phyloP scores from a whole-genome alignment of 169 alveolate species.

The Plasmodium sp. region DNA sequence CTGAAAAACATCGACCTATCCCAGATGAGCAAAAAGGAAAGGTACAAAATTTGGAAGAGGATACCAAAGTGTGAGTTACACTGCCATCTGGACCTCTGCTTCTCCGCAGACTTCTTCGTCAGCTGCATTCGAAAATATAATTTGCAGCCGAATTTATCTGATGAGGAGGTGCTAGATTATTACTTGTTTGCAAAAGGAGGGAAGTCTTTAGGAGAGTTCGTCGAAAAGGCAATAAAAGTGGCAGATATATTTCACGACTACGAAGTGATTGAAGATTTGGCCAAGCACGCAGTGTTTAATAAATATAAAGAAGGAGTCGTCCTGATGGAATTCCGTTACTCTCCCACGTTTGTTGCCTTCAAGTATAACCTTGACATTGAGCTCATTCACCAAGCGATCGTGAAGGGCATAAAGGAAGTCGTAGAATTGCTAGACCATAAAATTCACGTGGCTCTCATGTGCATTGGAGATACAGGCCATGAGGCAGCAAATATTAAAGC shows the following conservation, averaged over 20 bases:
- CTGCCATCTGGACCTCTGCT: constrained; percentile 73
- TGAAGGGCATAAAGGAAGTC: constrained; percentile 73
- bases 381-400: constrained; percentile 43
- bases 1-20: constrained; percentile 61
- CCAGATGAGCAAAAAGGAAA: constrained; percentile 73
- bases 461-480: constrained; percentile 73
- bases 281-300: constrained; percentile 66
- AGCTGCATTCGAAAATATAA: constrained; percentile 42
- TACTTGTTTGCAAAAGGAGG: constrained; percentile 68
- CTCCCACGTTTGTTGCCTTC: constrained; percentile 70
- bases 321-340: constrained; percentile 74
- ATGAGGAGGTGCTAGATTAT: constrained; percentile 65
- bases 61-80: constrained; percentile 77
- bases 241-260: constrained; percentile 42
- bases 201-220: constrained; percentile 23
- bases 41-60: constrained; percentile 74
- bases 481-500: constrained; percentile 48
- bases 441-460: constrained; percentile 25
- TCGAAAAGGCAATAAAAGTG: constrained; percentile 19
- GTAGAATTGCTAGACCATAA: constrained; percentile 22
- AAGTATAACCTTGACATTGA: constrained; percentile 53
- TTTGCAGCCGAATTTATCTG: constrained; percentile 59
- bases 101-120: constrained; percentile 56
- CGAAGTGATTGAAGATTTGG: constrained; percentile 48
- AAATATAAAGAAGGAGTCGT: constrained; percentile 78